Evolutionary conservation across 2,329 filamentous ascomycete genomes (phyloP), one percentile per base, ranked within the genome.

Genomic region (Fusarium sp.): DNA sequence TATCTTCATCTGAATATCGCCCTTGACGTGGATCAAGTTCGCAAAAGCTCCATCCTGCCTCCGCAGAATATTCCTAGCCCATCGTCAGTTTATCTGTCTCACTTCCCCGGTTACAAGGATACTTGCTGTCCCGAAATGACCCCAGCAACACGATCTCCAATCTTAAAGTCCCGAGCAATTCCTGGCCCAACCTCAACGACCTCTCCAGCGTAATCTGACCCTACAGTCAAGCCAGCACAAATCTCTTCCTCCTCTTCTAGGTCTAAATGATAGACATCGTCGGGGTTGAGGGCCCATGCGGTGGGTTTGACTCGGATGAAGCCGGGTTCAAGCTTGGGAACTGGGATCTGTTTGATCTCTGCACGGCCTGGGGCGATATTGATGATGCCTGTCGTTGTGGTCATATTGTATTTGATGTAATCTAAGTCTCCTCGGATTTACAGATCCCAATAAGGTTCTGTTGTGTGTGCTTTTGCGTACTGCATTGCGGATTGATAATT

Each of bases 121-220:
- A 6, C 58, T 49, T 44, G 53, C 61, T 49, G 45, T 2, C 70
- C 70, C 3, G 56, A 51, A n/a, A 51, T 41, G 5, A 57, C 34
- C 2, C 66, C 69, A n/a, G 48, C 73, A 25, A 86, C 75, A 34
- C 84, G 81, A 60, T 87, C 84, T 6, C 85, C 85, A 50, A 79
- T 79, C 67, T 81, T 79, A 51, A 85, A 81, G 6, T 72, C 56
- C 59, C 56, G 62, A 9, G 46, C 50, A 10, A 83, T 79, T 28
- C 78, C 78, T 6, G 73, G 49, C 7, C 84, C 85, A 31, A 85
- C 77, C 34, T 82, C 79, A 26, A 84, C 79, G 2, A 86, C 80
- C 16, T 79, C 72, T 19, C 85, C 84, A 16, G 81, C 80, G 50
- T 81, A 85, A 69, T 86, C 84, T 44, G 79, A 83, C 4, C 83